Conservation (phyloP, 1,139 yeast species). For the Kazachstania sp. region DNA sequence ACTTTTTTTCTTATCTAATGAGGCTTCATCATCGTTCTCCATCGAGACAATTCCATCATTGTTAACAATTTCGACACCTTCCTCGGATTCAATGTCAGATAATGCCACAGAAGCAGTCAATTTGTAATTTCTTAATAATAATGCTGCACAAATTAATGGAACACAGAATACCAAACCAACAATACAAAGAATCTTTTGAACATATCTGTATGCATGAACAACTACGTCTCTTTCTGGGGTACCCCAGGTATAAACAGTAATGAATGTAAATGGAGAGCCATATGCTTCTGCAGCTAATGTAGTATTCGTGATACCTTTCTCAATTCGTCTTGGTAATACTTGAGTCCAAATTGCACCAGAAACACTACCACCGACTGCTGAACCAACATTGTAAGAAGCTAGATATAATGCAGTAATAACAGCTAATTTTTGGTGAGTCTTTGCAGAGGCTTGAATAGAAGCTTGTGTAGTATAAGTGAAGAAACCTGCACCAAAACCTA, state of each 20-base stretch:
- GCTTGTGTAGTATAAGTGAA: conserved; percentile 60
- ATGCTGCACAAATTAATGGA: conserved; percentile 41
- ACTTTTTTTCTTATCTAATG: too few relatives aligned
- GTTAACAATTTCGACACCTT: neutral
- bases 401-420: conserved; percentile 46
- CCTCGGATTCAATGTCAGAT: conserved; percentile 10
- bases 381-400: conserved; percentile 47
- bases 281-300: conserved; percentile 35
- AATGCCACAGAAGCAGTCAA: conserved; percentile 28
- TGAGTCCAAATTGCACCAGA: conserved; percentile 58
- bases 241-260: conserved; percentile 44
- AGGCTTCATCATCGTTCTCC: too few relatives aligned
- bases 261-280: conserved; percentile 41
- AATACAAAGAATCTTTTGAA: conserved; percentile 48
- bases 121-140: conserved; percentile 46
- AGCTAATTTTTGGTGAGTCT: conserved; percentile 49
- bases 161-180: conserved; percentile 49
- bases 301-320: conserved; percentile 18
- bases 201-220: conserved; percentile 46
- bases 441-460: conserved; percentile 50
- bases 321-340: conserved; percentile 33
- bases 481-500: conserved; percentile 68
- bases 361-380: conserved; percentile 34
- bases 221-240: conserved; percentile 46
- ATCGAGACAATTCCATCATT: neutral